Evolutionary conservation across 208 protist genomes (phyloP).

Genomic region (Crithidia brevicula): DNA sequence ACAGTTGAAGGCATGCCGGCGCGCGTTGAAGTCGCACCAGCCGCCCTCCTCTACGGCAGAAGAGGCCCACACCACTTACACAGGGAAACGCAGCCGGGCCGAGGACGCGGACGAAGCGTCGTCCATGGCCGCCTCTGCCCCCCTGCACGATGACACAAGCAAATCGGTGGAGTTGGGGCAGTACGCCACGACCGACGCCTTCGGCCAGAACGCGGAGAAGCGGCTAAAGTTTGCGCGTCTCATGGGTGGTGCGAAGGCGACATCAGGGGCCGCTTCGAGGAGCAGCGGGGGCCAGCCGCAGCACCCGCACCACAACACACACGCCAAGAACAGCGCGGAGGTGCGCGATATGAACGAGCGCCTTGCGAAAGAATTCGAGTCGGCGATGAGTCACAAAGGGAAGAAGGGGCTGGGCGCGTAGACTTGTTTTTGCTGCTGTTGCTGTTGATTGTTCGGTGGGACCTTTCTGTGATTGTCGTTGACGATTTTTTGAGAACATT

Average conservation of each 20-base stretch:
- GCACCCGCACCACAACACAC: slow-evolving; percentile 56
- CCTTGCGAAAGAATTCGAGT: slow-evolving; percentile 71
- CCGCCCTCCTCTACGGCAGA: neutral
- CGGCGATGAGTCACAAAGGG: slow-evolving; percentile 55
- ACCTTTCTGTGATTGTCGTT: too few relatives aligned
- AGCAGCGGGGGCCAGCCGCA: neutral
- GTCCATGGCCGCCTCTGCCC: neutral
- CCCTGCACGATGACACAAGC: neutral
- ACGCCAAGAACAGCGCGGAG: slow-evolving; percentile 44
- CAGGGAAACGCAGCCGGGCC: slow-evolving; percentile 25
- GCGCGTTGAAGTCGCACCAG: slow-evolving; percentile 39
- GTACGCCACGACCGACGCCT: slow-evolving; percentile 62
- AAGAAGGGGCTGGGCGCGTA: slow-evolving; percentile 84
- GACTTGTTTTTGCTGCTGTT: too few relatives aligned
- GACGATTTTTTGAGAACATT: too few relatives aligned
- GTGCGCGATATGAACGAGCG: slow-evolving; percentile 66
- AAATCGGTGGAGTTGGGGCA: slow-evolving; percentile 64
- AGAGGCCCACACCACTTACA: neutral
- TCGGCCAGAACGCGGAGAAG: slow-evolving; percentile 60
- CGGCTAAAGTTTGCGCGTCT: slow-evolving; percentile 78
- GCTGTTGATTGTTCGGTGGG: too few relatives aligned
- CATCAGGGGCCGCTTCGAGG: neutral
- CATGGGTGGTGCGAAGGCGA: slow-evolving; percentile 77
- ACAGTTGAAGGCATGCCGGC: slow-evolving; percentile 51
- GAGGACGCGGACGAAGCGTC: slow-evolving; percentile 1